phyloP scores from a whole-genome alignment of 805 yeast genomes.

The Monosporozyma yasuniensis region DNA sequence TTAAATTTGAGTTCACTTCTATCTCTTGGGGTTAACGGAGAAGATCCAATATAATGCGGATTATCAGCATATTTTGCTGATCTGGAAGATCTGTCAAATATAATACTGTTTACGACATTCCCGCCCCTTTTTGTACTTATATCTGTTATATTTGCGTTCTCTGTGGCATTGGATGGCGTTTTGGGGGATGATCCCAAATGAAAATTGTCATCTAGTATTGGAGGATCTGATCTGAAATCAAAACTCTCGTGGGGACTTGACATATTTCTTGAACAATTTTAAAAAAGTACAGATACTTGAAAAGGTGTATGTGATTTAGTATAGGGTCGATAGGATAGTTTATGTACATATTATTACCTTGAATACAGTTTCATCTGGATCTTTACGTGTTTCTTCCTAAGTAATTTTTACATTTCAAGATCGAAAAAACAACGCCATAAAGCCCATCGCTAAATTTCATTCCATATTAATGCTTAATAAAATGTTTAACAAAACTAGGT shows the following conservation, averaged over 20 bases:
- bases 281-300: neutral
- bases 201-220: neutral
- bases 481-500: no score
- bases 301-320: no score
- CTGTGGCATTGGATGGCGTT: neutral
- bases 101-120: neutral
- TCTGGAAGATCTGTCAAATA: neutral
- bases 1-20: neutral
- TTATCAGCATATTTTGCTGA: constrained; percentile 1
- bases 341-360: no score
- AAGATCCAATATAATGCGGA: neutral
- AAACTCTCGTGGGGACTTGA: neutral
- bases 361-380: no score
- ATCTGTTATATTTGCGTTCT: neutral
- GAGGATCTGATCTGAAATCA: neutral
- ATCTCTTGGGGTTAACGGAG: neutral
- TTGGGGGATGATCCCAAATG: neutral
- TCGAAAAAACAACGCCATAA: no score
- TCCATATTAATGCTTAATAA: no score
- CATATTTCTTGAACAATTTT: neutral
- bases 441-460: no score
- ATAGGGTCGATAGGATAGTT: no score
- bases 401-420: no score
- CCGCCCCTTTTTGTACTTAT: neutral
- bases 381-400: no score